Base-by-base conservation (phyloP, 2,329 filamentous ascomycete species). In the Apiospora sp. region DNA sequence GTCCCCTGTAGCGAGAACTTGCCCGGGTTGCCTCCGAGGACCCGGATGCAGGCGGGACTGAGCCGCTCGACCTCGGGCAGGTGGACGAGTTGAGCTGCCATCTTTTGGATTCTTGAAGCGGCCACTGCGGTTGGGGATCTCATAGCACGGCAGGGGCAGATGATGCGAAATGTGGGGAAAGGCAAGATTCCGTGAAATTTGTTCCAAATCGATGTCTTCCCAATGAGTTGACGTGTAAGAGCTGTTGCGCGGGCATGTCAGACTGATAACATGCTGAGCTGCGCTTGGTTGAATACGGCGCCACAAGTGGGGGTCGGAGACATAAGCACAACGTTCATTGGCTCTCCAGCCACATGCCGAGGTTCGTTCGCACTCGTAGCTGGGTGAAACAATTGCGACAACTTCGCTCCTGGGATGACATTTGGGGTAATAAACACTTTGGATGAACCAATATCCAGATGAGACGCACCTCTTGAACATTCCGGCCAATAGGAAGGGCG, bases 1-100 rank as follows among this genome's bases (percentile, higher is more conserved):
- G 96, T 98, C 74, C 95, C 92, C 83, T 92, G 90, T 14, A 92
- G 84, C 5, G 89, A 88, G 78, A 91, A 92, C 86, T 97, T 98
- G 80, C 93, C 91, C 16, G 96, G 96, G 82, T 99, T 99, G 12
- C 93, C 94, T 73, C 93, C 96, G 24, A 98, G 86, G 74, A 99
- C 93, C 72, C 96, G 90, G 75, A 98, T 92, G 64, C 95, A 93
- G 19, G 89, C 86, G 27, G 93, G 89, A 79, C 93, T 96, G 71
- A 98, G 87, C 74, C 92, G 90, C 82, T 96, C 91, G 69, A 97
- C 89, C 74, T 92, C 90, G 5, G 92, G 91, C 19, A 98, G 87
- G 24, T 87, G 82, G 41, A 89, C 87, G 8, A 95, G 86, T 74
- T 89, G 86, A 48, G 86, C 27, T 72, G 90, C 87, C 91, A 93